Evolutionary conservation across 2,329 filamentous ascomycete species (phyloP).

Genomic region (Elsinoe necatrix): DNA sequence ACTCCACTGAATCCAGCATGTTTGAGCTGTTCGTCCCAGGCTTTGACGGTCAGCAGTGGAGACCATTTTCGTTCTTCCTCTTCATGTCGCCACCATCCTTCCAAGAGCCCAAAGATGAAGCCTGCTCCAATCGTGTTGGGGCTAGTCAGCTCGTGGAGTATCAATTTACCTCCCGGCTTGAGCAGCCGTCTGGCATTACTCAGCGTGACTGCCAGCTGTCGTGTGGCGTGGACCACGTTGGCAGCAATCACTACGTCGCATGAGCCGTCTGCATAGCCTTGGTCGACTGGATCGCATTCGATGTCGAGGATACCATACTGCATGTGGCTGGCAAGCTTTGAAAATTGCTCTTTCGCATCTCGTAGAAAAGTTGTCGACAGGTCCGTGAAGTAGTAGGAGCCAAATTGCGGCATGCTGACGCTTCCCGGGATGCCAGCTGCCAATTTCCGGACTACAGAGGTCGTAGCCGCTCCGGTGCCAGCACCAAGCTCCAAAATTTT

Average conservation of each 20-base stretch:
- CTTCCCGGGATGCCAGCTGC: constrained; percentile 29
- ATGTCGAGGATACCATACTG: constrained; percentile 13
- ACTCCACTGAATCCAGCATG: constrained; percentile 31
- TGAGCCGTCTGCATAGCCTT: constrained; percentile 36
- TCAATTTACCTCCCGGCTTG: constrained; percentile 24
- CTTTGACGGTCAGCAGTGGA: constrained; percentile 24
- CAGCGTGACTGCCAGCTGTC: constrained; percentile 20
- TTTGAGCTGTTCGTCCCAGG: constrained; percentile 30
- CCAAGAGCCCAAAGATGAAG: constrained; percentile 27
- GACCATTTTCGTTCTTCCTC: constrained; percentile 24
- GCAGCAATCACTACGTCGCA: constrained; percentile 26
- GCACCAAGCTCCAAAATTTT: constrained; percentile 40
- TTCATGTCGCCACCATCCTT: constrained; percentile 31
- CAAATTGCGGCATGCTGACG: constrained; percentile 20
- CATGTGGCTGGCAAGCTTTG: background rate
- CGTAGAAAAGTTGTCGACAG: constrained; percentile 37
- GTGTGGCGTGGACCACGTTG: constrained; percentile 24
- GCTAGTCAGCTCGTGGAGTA: constrained; percentile 26
- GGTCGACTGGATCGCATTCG: constrained; percentile 33
- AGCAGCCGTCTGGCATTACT: constrained; percentile 23
- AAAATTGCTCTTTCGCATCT: constrained; percentile 27
- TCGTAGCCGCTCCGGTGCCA: constrained; percentile 38
- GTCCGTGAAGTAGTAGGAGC: constrained; percentile 41
- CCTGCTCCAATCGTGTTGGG: constrained; percentile 22
- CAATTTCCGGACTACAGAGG: constrained; percentile 11